Evolutionary conservation across 2,329 filamentous ascomycete genomes (phyloP), one percentile per base, ranked within the genome.

Genomic region (Trichoderma lentiforme): DNA sequence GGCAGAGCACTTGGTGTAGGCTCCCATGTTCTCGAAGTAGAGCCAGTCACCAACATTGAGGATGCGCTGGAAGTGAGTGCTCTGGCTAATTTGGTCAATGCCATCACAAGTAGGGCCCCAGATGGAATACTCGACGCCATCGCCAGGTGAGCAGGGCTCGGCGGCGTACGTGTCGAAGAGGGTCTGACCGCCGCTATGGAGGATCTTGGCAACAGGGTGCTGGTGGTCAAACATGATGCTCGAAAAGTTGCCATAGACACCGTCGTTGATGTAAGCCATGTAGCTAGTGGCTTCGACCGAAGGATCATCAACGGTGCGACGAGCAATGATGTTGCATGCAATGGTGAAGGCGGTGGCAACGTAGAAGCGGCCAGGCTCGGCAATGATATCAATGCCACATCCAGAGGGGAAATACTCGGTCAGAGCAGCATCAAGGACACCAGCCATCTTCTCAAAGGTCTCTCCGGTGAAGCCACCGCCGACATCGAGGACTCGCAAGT

Each of bases 191-290:
- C 87, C 85, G 24, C 87, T 85, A 75, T 90, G 91, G 70, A 99
- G 86, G 72, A 98, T 88, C 82, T 92, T 93, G 71, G 95, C 93
- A 60, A 92, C 84, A 1, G 96, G 96, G 78, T 97, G 89, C 86
- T 99, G 96, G 83, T 98, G 96, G 80, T 98, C 96, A 81, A 98
- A 99, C 86, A 98, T 97, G 87, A 98, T 98, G 89, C 94, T 97
- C 76, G 94, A 97, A 80, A 99, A 98, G 85, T 98, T 98, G 78
- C 96, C 96, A 79, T 99, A 99, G 69, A 98, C 92, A 32, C 96
- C 96, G 77, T 99, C 96, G 80, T 99, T 99, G 81, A 98, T 86
- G 82, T 99, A 99, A 61, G 98, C 85, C 96, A 98, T 99, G 87
- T 97, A 98, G 76, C 91, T 93, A 73, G 90, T 90, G 74, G 88